A percentile compares a stretch with the other conserved stretches of the same genome.
Conservation (phyloP, 805 yeast genomes). For the Candida pseudoglaebosa region DNA sequence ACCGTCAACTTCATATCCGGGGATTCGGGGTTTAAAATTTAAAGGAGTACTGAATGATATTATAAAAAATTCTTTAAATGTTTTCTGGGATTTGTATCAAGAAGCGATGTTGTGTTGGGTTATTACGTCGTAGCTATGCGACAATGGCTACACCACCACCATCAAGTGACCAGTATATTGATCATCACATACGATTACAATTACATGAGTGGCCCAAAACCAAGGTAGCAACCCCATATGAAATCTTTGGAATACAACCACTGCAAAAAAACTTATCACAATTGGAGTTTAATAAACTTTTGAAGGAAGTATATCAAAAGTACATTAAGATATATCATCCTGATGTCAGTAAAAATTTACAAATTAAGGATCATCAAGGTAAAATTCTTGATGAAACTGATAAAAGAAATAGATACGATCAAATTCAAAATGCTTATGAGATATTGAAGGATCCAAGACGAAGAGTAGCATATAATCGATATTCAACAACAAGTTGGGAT, state of each 20-base stretch:
- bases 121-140: constrained; percentile 14
- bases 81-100: not conserved
- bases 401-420: constrained; percentile 31
- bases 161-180: constrained; percentile 8
- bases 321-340: constrained; percentile 80
- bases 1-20: no score
- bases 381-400: constrained; percentile 23
- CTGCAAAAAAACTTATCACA: constrained; percentile 41
- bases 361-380: constrained; percentile 21
- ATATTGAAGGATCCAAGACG: constrained; percentile 49
- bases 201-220: constrained; percentile 56
- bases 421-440: constrained; percentile 36
- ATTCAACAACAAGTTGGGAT: constrained; percentile 25
- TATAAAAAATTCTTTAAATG: not conserved
- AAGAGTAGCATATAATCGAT: constrained; percentile 26
- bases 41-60: no score
- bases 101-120: not conserved
- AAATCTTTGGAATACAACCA: constrained; percentile 42
- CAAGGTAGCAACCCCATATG: constrained; percentile 63
- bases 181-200: constrained; percentile 21
- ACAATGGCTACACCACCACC: constrained; percentile 12
- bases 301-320: constrained; percentile 29
- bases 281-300: constrained; percentile 47
- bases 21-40: no score
- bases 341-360: constrained; percentile 42